Evolutionary conservation across 495 filamentous ascomycete species (phyloP).

Genomic region (Penicillium nucicola): DNA sequence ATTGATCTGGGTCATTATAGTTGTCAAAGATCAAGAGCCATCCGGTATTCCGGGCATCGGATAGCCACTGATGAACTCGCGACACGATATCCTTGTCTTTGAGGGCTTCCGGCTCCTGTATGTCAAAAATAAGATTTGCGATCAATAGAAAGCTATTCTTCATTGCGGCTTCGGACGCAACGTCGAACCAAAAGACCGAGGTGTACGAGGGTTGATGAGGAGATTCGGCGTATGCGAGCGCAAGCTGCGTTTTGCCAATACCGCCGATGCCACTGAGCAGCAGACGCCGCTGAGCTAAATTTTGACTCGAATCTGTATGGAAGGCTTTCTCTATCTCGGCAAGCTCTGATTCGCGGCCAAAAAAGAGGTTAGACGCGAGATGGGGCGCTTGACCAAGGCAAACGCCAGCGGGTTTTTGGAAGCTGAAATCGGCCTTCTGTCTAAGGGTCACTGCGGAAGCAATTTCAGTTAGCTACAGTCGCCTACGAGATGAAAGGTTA

Average conservation of each 20-base stretch:
- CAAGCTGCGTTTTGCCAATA: conserved; percentile 15
- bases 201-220: not conserved
- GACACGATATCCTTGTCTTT: no score
- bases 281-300: no score
- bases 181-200: conserved; percentile 12
- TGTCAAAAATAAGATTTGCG: not conserved
- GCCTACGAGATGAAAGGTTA: no score
- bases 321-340: not conserved
- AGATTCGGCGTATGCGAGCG: conserved; percentile 9
- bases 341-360: conserved; percentile 6
- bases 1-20: no score
- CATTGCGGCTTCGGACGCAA: conserved; percentile 5
- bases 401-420: conserved; percentile 1
- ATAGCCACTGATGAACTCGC: no score
- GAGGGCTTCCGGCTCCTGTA: no score
- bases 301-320: not conserved
- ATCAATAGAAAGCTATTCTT: conserved; percentile 9
- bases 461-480: no score
- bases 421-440: conserved; percentile 6
- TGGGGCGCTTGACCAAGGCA: conserved; percentile 3
- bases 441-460: not conserved
- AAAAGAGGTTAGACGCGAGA: conserved; percentile 4
- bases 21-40: no score
- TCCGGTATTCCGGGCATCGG: no score
- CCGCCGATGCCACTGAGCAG: conserved; percentile 1